Conservation (phyloP, 148 eudicot species). For the Polygonum maritimum region DNA sequence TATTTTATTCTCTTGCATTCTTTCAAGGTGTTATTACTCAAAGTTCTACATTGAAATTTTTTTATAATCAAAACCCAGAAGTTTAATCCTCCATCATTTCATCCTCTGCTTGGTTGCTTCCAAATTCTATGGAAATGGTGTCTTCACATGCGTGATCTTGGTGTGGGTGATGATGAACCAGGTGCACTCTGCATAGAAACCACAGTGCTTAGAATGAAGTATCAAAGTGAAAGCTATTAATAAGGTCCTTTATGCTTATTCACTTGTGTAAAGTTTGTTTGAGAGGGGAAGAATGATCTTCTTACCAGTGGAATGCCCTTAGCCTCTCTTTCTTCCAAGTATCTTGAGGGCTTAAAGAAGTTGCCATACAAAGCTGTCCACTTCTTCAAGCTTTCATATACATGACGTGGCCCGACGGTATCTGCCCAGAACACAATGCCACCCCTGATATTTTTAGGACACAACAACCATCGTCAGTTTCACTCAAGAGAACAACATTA, state of each 20-base stretch:
- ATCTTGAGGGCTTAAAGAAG: conserved; percentile 77
- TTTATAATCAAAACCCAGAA: background rate
- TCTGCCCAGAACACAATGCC: conserved; percentile 95
- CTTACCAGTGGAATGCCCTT: conserved; percentile 74
- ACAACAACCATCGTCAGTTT: background rate
- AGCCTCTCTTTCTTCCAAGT: conserved; percentile 79
- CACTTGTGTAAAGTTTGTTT: no score
- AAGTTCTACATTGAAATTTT: background rate
- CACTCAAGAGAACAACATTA: background rate
- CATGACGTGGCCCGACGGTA: conserved; percentile 66
- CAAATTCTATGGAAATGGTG: background rate
- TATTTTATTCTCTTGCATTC: background rate
- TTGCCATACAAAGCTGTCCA: conserved; percentile 63
- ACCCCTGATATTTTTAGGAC: conserved; percentile 47
- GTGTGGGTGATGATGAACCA: conserved; percentile 34
- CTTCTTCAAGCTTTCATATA: conserved; percentile 62
- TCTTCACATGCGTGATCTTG: conserved; percentile 51
- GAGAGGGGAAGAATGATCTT: conserved; percentile 11
- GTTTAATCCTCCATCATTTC: background rate
- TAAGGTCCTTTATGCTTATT: background rate
- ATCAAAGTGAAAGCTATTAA: background rate
- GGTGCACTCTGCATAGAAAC: conserved; percentile 56
- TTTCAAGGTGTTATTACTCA: background rate
- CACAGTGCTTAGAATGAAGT: background rate
- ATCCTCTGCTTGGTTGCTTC: background rate